A percentile compares a stretch with the other conserved stretches of the same genome.
phyloP scores from a whole-genome alignment of 768 basidiomycete genomes.

The Amanita molliuscula region DNA sequence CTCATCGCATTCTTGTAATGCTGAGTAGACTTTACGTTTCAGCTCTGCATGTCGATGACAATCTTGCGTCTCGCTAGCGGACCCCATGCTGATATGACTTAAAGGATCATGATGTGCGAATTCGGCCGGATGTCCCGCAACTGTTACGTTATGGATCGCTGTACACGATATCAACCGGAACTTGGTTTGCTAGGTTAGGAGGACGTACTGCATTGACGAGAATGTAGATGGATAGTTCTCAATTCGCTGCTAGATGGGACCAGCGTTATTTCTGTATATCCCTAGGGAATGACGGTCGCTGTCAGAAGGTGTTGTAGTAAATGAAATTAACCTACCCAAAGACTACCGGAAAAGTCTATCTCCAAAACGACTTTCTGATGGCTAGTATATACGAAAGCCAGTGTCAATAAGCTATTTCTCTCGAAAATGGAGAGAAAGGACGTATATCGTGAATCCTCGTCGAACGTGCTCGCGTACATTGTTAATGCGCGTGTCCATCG shows the following conservation, averaged over 20 bases:
- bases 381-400: conserved; percentile 55
- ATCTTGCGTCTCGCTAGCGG: conserved; percentile 49
- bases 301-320: conserved; percentile 2
- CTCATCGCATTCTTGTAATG: conserved; percentile 85
- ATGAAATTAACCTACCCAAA: conserved; percentile 51
- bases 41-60: conserved; percentile 87
- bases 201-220: conserved; percentile 73
- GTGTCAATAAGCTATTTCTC: conserved; percentile 17
- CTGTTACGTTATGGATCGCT: conserved; percentile 69
- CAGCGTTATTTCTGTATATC: conserved; percentile 89
- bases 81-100: conserved; percentile 47
- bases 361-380: conserved; percentile 95
- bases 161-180: conserved; percentile 11
- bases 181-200: neutral
- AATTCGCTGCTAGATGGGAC: conserved; percentile 73
- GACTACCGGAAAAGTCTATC: conserved; percentile 81
- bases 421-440: conserved; percentile 23
- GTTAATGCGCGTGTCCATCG: conserved; percentile 39
- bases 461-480: conserved; percentile 74
- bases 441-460: conserved; percentile 87
- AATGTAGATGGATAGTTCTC: conserved; percentile 79
- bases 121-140: conserved; percentile 62
- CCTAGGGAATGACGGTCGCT: conserved; percentile 35
- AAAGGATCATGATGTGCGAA: conserved; percentile 75
- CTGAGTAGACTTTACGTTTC: conserved; percentile 86